Percentiles rank a stretch among this genome's conserved stretches.
Conservation (phyloP, 805 yeast genomes). For the Metschnikowia borealis region DNA sequence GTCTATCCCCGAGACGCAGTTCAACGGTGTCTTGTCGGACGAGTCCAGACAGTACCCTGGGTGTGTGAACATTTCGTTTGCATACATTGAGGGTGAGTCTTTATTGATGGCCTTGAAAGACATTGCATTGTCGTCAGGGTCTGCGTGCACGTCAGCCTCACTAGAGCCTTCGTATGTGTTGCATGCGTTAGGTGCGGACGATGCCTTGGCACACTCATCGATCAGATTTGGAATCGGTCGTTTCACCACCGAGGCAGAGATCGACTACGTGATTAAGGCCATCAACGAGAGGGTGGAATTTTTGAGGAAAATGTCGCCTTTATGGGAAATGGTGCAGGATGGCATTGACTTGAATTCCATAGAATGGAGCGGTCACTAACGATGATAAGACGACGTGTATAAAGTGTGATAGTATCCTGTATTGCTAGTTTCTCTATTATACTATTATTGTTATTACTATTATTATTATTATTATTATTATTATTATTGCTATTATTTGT, state of each 20-base stretch:
- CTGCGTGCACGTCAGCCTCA: slow-evolving; percentile 98
- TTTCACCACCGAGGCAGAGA: slow-evolving; percentile 93
- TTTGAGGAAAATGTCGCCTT: slow-evolving; percentile 86
- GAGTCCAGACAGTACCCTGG: slow-evolving; percentile 62
- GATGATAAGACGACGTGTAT: too few relatives aligned
- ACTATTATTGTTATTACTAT: background rate
- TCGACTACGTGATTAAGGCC: slow-evolving; percentile 89
- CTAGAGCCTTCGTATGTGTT: slow-evolving; percentile 95
- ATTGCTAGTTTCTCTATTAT: too few relatives aligned
- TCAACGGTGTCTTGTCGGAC: slow-evolving; percentile 76
- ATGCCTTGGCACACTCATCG: slow-evolving; percentile 97
- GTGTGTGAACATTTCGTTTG: slow-evolving; percentile 94
- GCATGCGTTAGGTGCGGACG: slow-evolving; percentile 96
- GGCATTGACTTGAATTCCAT: slow-evolving; percentile 92
- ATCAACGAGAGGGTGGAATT: slow-evolving; percentile 85
- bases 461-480: too few relatives aligned
- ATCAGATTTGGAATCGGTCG: slow-evolving; percentile 96
- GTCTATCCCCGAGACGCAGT: slow-evolving; percentile 79
- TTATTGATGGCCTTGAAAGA: slow-evolving; percentile 96
- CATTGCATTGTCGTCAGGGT: slow-evolving; percentile 92
- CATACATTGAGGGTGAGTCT: slow-evolving; percentile 97
- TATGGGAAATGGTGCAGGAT: slow-evolving; percentile 99
- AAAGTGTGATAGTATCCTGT: too few relatives aligned
- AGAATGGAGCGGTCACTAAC: slow-evolving; percentile 95
- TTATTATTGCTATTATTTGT: background rate